Conservation (phyloP, 208 protist genomes). For the Borovskyia barvae region DNA sequence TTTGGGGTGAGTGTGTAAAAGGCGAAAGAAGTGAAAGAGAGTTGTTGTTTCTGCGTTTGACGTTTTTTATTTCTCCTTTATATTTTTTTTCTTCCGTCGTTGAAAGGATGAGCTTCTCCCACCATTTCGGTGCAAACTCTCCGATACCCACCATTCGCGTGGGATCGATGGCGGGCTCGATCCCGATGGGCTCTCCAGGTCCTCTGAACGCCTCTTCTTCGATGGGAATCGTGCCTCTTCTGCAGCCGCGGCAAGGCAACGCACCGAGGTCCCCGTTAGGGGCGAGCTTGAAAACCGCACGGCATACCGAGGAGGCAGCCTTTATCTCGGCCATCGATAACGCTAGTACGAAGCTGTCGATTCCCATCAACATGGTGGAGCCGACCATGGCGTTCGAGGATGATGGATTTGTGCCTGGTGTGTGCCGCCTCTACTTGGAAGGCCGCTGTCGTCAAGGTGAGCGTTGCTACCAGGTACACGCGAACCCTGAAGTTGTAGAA, state of each 20-base stretch:
- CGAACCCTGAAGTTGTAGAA: conserved; percentile 50
- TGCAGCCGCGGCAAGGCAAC: conserved; percentile 11
- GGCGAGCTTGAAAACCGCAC: background rate
- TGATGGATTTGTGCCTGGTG: conserved; percentile 71
- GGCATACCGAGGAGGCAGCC: background rate
- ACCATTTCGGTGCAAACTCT: conserved; percentile 3
- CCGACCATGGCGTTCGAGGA: conserved; percentile 74
- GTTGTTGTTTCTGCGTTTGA: too few species aligned
- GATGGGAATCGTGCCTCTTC: conserved; percentile 14
- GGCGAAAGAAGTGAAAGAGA: too few species aligned
- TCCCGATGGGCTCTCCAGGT: conserved; percentile 8
- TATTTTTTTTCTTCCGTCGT: background rate
- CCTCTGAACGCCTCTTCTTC: conserved; percentile 13
- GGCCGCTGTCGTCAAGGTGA: conserved; percentile 69
- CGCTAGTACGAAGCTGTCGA: conserved; percentile 76
- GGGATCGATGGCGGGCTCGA: conserved; percentile 10
- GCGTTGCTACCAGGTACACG: conserved; percentile 85
- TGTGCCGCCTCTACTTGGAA: conserved; percentile 81
- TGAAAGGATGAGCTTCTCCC: conserved; percentile 13
- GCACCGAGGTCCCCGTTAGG: background rate
- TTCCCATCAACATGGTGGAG: conserved; percentile 64
- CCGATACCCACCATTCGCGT: conserved; percentile 13
- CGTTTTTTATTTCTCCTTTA: conserved; percentile 9
- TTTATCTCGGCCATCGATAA: conserved; percentile 77
- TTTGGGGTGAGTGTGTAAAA: too few species aligned